Percentiles rank a stretch among this genome's conserved stretches.
These are phyloP conservation scores for Sisymbrium irio DNA, from an alignment of 345 rosid genomes.

Conservation along the genomic window DNA sequence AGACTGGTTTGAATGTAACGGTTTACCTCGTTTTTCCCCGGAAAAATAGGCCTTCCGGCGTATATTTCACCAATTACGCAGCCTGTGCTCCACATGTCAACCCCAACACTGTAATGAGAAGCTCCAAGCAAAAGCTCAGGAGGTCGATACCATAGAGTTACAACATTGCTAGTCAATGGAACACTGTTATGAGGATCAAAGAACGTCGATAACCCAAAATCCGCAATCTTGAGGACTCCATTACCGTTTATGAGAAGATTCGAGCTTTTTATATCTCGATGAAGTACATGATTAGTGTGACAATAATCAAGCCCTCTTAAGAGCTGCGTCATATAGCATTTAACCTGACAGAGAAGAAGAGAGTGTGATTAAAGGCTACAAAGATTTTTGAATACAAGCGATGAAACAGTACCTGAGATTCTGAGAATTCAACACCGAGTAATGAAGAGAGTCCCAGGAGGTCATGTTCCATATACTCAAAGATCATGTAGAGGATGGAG, in stretches of 20 bases:
- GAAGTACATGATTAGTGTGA: slow-evolving; percentile 69
- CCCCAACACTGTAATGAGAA: slow-evolving; percentile 64
- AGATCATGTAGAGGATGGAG: slow-evolving; percentile 70
- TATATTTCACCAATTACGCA: slow-evolving; percentile 90
- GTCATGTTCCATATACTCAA: slow-evolving; percentile 98
- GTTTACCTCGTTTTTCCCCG: slow-evolving; percentile 87
- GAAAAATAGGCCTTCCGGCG: slow-evolving; percentile 76
- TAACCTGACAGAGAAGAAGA: slow-evolving; percentile 50
- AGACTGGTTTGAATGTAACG: slow-evolving; percentile 11
- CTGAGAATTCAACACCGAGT: slow-evolving; percentile 66
- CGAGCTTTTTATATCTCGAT: slow-evolving; percentile 93
- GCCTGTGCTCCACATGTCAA: slow-evolving; percentile 93
- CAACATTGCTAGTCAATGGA: slow-evolving; percentile 81
- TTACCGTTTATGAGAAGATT: slow-evolving; percentile 75
- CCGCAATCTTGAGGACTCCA: slow-evolving; percentile 90
- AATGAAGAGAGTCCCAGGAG: slow-evolving; percentile 78
- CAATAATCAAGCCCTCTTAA: slow-evolving; percentile 91
- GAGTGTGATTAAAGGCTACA: not conserved
- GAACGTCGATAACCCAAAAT: slow-evolving; percentile 82
- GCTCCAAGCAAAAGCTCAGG: slow-evolving; percentile 96
- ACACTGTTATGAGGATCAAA: slow-evolving; percentile 56
- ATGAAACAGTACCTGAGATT: slow-evolving; percentile 62
- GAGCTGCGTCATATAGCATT: slow-evolving; percentile 90
- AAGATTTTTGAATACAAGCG: not conserved
- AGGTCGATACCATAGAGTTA: slow-evolving; percentile 95